Evolutionary conservation across 1,284 basidiomycete genomes (phyloP).

Genomic region (Clitocybe nebularis): DNA sequence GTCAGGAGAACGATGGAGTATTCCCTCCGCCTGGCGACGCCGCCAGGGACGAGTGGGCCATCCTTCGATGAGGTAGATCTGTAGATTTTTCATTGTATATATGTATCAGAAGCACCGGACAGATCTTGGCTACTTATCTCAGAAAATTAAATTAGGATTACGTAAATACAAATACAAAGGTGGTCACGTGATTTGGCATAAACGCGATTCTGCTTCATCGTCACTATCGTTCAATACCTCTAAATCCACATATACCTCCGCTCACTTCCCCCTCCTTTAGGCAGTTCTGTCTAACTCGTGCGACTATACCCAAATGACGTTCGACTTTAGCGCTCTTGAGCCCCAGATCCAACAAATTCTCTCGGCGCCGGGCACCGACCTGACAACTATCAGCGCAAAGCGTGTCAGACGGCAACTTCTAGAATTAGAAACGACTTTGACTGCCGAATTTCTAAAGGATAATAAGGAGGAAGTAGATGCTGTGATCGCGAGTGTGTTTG

Average conservation of each 20-base stretch:
- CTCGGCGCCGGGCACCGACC: conserved; percentile 64
- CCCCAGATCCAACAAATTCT: conserved; percentile 64
- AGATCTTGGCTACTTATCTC: not conserved
- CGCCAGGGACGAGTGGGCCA: conserved; percentile 61
- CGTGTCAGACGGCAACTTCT: conserved; percentile 67
- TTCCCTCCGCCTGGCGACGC: conserved; percentile 65
- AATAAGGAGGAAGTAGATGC: conserved; percentile 56
- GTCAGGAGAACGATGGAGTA: conserved; percentile 35
- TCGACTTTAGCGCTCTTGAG: conserved; percentile 48
- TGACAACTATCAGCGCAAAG: conserved; percentile 72
- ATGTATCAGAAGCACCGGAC: conserved; percentile 7
- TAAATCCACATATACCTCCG: not conserved
- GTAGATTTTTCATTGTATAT: conserved; percentile 15
- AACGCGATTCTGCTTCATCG: conserved; percentile 11
- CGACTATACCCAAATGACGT: conserved; percentile 28
- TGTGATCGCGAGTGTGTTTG: conserved; percentile 59
- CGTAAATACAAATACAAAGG: too few species aligned
- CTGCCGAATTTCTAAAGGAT: conserved; percentile 51
- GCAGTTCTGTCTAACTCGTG: conserved; percentile 15
- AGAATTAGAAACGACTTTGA: conserved; percentile 46
- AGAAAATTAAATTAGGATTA: too few species aligned
- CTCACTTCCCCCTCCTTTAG: conserved; percentile 9
- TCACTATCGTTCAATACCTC: not conserved
- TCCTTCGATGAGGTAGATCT: conserved; percentile 45
- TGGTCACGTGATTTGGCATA: conserved; percentile 9